Evolutionary conservation across 2,329 filamentous ascomycete species (phyloP).

Genomic region (Neoarthrinium moseri): DNA sequence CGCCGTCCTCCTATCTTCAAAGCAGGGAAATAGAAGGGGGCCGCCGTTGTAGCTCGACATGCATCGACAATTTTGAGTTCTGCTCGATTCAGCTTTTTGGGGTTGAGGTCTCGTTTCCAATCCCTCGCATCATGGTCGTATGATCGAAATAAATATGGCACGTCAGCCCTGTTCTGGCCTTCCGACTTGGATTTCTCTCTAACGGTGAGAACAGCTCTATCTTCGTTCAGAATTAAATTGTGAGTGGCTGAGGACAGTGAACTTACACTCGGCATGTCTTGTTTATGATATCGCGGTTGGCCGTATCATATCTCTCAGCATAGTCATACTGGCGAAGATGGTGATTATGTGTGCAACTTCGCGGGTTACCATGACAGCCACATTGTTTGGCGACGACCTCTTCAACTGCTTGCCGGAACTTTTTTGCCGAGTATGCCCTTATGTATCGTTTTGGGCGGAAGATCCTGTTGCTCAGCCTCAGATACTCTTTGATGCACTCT

Average conservation of each 20-base stretch:
- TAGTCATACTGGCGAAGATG: not conserved
- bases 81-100: not conserved
- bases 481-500: slow-evolving; percentile 1
- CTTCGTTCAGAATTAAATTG: not conserved
- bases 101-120: not conserved
- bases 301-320: not conserved
- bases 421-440: not conserved
- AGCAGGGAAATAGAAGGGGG: not conserved
- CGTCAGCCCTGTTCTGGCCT: not conserved
- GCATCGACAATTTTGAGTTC: not conserved
- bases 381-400: not conserved
- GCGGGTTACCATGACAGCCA: not conserved
- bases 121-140: not conserved
- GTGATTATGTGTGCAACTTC: not conserved
- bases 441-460: not conserved
- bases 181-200: not conserved
- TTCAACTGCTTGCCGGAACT: not conserved
- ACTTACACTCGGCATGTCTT: not conserved
- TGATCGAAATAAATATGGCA: not conserved
- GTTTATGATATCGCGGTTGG: not conserved
- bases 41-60: not conserved
- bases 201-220: not conserved
- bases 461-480: not conserved
- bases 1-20: not conserved
- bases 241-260: not conserved